phyloP scores from a whole-genome alignment of 2,329 filamentous ascomycete genomes.

The Fusarium pseudograminearum region DNA sequence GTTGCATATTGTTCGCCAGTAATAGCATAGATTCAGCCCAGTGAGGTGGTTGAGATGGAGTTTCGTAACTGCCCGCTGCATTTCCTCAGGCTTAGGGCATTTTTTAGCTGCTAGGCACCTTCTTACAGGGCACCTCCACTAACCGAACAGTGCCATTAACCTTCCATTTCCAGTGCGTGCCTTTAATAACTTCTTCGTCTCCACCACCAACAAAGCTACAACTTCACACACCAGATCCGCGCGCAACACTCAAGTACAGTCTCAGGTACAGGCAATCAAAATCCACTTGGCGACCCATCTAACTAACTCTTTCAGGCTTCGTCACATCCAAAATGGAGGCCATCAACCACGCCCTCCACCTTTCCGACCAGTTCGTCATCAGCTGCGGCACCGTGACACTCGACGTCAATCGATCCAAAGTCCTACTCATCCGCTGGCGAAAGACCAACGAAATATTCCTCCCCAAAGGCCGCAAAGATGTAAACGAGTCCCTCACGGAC shows the following conservation, averaged over 20 bases:
- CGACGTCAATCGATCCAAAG: neutral
- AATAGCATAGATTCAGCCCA: too few species aligned
- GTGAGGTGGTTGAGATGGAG: too few species aligned
- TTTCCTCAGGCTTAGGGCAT: too few species aligned
- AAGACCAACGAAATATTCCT: neutral
- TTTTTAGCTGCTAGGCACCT: too few species aligned
- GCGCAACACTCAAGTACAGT: neutral
- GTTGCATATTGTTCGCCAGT: neutral
- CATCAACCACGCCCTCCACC: neutral
- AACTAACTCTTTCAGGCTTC: neutral
- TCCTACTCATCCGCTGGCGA: neutral
- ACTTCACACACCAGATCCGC: neutral
- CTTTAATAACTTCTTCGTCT: too few species aligned
- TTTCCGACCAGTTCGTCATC: neutral
- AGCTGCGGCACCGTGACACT: neutral
- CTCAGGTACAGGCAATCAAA: neutral
- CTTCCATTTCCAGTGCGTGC: too few species aligned
- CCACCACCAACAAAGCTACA: neutral
- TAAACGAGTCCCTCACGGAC: neutral
- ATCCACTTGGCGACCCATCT: rapidly evolving
- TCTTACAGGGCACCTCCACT: too few species aligned
- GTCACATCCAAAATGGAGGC: neutral
- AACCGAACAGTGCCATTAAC: too few species aligned
- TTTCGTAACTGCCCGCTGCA: rapidly evolving
- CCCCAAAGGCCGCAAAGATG: neutral